Evolutionary conservation across 495 filamentous ascomycete species (phyloP).

Genomic region (Penicillium bovifimosum): DNA sequence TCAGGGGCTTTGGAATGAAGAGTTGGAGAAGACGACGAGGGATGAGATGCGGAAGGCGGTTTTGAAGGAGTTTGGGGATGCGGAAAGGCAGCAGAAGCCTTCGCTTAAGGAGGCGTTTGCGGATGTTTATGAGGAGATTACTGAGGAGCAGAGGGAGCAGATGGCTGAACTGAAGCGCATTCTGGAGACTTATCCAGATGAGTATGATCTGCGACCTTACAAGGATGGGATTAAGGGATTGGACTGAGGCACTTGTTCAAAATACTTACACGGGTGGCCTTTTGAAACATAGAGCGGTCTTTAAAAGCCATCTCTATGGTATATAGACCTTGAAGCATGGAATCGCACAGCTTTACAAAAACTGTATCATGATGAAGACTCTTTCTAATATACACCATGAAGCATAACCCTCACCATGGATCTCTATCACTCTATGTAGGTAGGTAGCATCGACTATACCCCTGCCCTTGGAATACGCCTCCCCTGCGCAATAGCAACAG

Average conservation of each 20-base stretch:
- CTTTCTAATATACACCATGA: too few relatives aligned
- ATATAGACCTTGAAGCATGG: background rate
- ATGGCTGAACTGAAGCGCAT: conserved; percentile 70
- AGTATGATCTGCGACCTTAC: conserved; percentile 81
- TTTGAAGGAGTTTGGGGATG: conserved; percentile 76
- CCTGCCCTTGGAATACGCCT: background rate
- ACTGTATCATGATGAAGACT: too few relatives aligned
- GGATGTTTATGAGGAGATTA: conserved; percentile 83
- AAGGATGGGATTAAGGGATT: conserved; percentile 71
- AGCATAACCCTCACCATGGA: too few relatives aligned
- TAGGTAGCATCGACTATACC: background rate
- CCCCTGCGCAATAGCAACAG: conserved; percentile 5
- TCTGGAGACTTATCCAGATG: conserved; percentile 80
- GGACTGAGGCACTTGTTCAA: conserved; percentile 4
- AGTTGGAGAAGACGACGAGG: conserved; percentile 68
- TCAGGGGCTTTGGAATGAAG: conserved; percentile 75
- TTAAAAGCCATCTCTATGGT: background rate
- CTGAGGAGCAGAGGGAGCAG: conserved; percentile 73
- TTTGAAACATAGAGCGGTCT: background rate
- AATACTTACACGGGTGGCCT: background rate
- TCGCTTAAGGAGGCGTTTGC: conserved; percentile 71
- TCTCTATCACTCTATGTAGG: too few relatives aligned
- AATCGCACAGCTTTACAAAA: too few relatives aligned
- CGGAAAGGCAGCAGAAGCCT: conserved; percentile 87
- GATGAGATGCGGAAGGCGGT: conserved; percentile 64